Base-by-base conservation (phyloP, 2,329 filamentous ascomycete species). In the Epichloe amarillans region DNA sequence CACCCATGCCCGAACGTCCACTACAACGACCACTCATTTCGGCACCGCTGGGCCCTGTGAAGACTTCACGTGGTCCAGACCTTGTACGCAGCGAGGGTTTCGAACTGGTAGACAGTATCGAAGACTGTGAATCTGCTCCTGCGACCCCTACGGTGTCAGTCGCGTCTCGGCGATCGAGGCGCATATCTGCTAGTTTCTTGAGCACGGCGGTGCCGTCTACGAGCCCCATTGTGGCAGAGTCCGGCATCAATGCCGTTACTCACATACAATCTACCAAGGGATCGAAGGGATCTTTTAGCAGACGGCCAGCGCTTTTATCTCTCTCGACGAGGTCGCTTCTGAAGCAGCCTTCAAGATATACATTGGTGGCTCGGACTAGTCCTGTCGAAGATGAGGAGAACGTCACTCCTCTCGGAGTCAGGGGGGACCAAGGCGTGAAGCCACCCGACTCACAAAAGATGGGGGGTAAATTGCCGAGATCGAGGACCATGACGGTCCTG, bases 401-500 rank as follows among this genome's bases (percentile, higher is more conserved):
- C 47, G 26, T 52, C 1, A 58, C 55, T 23, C 58, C 59, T 4
- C 12, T 49, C 0, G 35, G 36, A 11, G 33, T n/a, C 3, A 33
- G 26, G 7, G 36, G 52, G 52, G 21, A 50, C 4, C 37, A 40
- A 21, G 46, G 10, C 44, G 12, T 6, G 21, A 42, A 39, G 15
- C 19, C 41, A 17, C 38, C 47, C 26, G 41, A 41, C 40, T 21
- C 47, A 19, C 53, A 50, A 1, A 50, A 17, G 3, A 30, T 41
- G 12, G 44, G 37, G 43, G 62, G 56, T 14, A 65, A 60, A 33
- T 53, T 75, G 1, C 68, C 73, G 7, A 74, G 66, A 51, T 74
- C 73, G 5, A 64, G 66, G 26, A 75, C 74, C 1, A 61, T 75
- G 55, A 68, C 57, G 23, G 67, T 72, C 1, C 57, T 77, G 11